Evolutionary conservation across 2,329 filamentous ascomycete genomes (phyloP).

Genomic region (Nigrograna mackinnonii): DNA sequence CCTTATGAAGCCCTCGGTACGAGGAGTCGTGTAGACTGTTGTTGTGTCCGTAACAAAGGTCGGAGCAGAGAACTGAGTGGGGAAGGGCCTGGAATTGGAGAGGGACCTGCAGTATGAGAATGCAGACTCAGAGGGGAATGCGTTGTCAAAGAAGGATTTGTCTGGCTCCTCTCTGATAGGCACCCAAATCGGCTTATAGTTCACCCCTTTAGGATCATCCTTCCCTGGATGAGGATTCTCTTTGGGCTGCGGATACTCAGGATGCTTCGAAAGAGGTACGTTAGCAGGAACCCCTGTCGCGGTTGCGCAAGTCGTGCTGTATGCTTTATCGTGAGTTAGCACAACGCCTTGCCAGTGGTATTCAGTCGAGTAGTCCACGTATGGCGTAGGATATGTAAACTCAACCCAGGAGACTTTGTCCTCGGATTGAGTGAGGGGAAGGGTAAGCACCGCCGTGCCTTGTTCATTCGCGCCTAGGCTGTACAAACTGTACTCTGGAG

Average conservation of each 20-base stretch:
- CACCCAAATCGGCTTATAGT: slow-evolving; percentile 12
- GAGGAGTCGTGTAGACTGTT: slow-evolving; percentile 4
- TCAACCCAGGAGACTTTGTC: slow-evolving; percentile 1
- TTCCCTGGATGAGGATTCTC: slow-evolving; percentile 2
- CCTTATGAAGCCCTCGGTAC: slow-evolving; percentile 1
- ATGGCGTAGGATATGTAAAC: slow-evolving; percentile 19
- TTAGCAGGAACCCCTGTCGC: slow-evolving; percentile 8
- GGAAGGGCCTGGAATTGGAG: slow-evolving; percentile 1
- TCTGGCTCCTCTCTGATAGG: slow-evolving; percentile 15
- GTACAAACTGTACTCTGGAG: slow-evolving; percentile 12
- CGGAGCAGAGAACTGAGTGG: slow-evolving; percentile 10
- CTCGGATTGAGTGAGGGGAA: slow-evolving; percentile 8
- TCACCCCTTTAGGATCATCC: slow-evolving; percentile 11
- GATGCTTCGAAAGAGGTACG: slow-evolving; percentile 11
- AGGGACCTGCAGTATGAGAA: slow-evolving; percentile 14
- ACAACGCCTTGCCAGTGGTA: slow-evolving; percentile 20
- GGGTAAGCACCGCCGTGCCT: slow-evolving; percentile 10
- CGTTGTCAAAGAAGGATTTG: slow-evolving; percentile 14
- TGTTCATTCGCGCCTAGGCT: slow-evolving; percentile 3
- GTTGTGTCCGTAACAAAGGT: slow-evolving; percentile 15
- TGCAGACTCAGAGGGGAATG: slow-evolving; percentile 18
- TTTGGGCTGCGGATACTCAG: slow-evolving; percentile 18
- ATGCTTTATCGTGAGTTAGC: slow-evolving; percentile 13
- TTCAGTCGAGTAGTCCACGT: slow-evolving; percentile 15
- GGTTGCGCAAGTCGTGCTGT: slow-evolving; percentile 12